Evolutionary conservation across 148 eudicot genomes (phyloP), one percentile per base, ranked within the genome.

Genomic region (Beta vulgaris): DNA sequence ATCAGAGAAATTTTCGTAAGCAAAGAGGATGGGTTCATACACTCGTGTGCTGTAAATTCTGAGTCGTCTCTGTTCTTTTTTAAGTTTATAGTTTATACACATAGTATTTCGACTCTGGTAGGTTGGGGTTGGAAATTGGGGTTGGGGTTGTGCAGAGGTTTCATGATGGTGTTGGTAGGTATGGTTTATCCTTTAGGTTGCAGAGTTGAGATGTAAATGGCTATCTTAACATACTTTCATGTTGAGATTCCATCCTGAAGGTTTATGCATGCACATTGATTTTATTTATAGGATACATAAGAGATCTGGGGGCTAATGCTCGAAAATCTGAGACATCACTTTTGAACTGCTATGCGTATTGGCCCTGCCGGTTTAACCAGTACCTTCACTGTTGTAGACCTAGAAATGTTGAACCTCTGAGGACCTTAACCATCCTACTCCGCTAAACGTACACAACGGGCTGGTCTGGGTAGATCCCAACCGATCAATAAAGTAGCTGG

Each of bases 1-100:
- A 91, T 19, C 82, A 85, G 69, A 83, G 87, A 81, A 78, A 77
- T 58, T 64, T 78, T 36, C 79, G 84, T 53, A 91, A 86, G 88
- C 86, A 81, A 16, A 73, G 69, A 79, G 91, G 97, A 68, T 91
- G 98, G 94, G 81, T 81, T 69, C 86, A 86, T 11, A 79, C 96
- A 43, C 69, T 94, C 70, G 76, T 91, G 79, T 94, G 98, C 84
- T 94, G 98, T 87, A 90, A 88, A 94, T 94, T 94, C 70, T 72
- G 80, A 81, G 79, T 65, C 53, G 19, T 59, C 48, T 39, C 42
- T 12, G n/a, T 72, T 57, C 65, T 28, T 65, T 37, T 35, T 37
- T 42, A 73, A 68, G 63, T 14, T 29, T 72, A 51, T 49, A 61
- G 64, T 39, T 53, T 74, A 79, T 62, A 61, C 70, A 59, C 36